phyloP scores from a whole-genome alignment of 306 rosid species.

The Alnus glutinosa region DNA sequence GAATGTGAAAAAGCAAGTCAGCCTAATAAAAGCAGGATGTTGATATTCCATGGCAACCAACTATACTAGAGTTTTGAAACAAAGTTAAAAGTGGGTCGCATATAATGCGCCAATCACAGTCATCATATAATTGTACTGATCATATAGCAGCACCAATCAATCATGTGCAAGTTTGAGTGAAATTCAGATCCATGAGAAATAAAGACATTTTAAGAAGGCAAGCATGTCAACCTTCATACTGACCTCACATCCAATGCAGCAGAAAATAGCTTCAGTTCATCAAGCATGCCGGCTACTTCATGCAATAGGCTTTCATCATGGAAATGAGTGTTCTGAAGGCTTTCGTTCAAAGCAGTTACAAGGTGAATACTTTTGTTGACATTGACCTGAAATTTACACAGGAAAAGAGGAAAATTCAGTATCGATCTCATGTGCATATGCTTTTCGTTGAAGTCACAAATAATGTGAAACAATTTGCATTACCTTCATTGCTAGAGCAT shows the following conservation, averaged over 20 bases:
- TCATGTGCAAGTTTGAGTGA: neutral
- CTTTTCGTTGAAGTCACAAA: neutral
- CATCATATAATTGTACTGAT: too few relatives aligned
- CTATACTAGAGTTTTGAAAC: too few relatives aligned
- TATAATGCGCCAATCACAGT: too few relatives aligned
- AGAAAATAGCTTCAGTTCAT: slow-evolving; percentile 33
- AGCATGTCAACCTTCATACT: neutral
- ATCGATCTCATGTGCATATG: neutral
- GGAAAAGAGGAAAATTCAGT: neutral
- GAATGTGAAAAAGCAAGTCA: neutral
- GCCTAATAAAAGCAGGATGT: neutral
- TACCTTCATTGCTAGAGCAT: slow-evolving; percentile 32
- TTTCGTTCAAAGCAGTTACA: neutral
- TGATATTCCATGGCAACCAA: too few relatives aligned
- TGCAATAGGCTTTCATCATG: neutral
- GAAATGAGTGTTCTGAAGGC: neutral
- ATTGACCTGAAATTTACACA: slow-evolving; percentile 5
- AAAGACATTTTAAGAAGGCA: neutral
- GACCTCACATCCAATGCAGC: slow-evolving; percentile 33
- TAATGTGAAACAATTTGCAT: neutral
- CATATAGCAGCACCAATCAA: too few relatives aligned
- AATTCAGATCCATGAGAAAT: neutral
- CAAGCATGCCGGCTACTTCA: slow-evolving; percentile 19
- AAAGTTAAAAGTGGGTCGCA: too few relatives aligned
- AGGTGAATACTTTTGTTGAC: slow-evolving; percentile 11